These are phyloP conservation scores for Capsicum rhomboideum DNA, from an alignment of 257 asterid species.

Conservation along the genomic window DNA sequence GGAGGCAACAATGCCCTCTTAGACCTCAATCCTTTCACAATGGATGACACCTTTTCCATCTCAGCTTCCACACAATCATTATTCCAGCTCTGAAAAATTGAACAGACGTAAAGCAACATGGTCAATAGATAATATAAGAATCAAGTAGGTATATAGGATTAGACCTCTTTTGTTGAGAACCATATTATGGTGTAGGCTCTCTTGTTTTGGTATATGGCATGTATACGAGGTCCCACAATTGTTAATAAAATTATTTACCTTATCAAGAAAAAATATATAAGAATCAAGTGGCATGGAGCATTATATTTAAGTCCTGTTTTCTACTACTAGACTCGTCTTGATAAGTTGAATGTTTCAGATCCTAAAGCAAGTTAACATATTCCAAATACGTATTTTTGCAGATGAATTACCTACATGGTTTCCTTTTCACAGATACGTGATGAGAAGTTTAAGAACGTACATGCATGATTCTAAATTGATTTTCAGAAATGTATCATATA, in stretches of 20 bases:
- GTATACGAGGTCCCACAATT: too few relatives aligned
- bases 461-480: neutral
- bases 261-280: neutral
- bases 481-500: neutral
- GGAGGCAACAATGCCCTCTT: conserved; percentile 64
- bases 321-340: neutral
- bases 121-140: neutral
- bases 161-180: too few relatives aligned
- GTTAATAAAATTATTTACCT: too few relatives aligned
- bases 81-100: conserved; percentile 53
- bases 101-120: neutral
- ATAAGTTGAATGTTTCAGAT: neutral
- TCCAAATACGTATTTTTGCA: neutral
- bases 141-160: neutral
- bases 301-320: neutral
- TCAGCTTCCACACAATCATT: conserved; percentile 62
- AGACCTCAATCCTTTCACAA: conserved; percentile 69
- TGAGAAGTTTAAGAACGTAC: neutral
- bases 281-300: neutral
- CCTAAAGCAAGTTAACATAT: neutral
- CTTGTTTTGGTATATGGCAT: too few relatives aligned
- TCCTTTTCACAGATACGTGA: neutral
- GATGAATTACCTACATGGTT: neutral
- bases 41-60: conserved; percentile 61
- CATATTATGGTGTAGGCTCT: too few relatives aligned